Base-by-base conservation (phyloP, 2,329 filamentous ascomycete genomes). In the Neocucurbitaria cava region DNA sequence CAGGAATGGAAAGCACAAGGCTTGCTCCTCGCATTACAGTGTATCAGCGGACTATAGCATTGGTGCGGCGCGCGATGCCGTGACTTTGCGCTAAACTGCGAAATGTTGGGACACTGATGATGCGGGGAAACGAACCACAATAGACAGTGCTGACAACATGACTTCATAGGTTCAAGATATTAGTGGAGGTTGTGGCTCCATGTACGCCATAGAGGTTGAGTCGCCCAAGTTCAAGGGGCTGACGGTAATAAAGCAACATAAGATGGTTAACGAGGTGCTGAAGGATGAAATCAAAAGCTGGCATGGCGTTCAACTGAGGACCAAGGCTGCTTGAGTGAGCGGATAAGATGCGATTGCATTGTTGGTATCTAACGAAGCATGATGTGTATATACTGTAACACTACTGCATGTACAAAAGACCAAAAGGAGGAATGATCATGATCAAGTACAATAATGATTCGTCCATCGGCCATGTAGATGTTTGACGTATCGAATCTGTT, bases 221-320 rank as follows among this genome's bases (percentile, higher is more conserved):
- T 90, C 89, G 7, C 82, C 86, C 42, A 83, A 81, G 66, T 96
- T 96, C 76, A 82, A 82, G 49, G 91, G 90, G 42, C 74, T 87
- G 65, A 83, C 81, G 45, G 87, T 93, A 73, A 84, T 96, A 56
- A 91, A 91, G 81, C 91, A 95, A 79, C 91, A 95, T 77, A 83
- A 90, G 56, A 82, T 94, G 77, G 91, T 96, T 46, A 94, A 94
- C 70, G 79, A 85, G 18, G 84, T 89, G 17, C 79, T 96, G 26
- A 87, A 85, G 3, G 89, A 93, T 47, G 82, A 91, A 74, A 87
- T 95, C 68, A 91, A 90, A 80, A 79, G 80, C 35, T 95, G 91
- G 91, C 91, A 96, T 76, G 91, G 91, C 8, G 83, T 95, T 55
- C 90, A 94, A 79, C 80, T 96, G 67, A 87, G 87, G 75, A 95